Evolutionary conservation across 1,139 yeast genomes (phyloP).

Genomic region (Scheffersomyces titani): DNA sequence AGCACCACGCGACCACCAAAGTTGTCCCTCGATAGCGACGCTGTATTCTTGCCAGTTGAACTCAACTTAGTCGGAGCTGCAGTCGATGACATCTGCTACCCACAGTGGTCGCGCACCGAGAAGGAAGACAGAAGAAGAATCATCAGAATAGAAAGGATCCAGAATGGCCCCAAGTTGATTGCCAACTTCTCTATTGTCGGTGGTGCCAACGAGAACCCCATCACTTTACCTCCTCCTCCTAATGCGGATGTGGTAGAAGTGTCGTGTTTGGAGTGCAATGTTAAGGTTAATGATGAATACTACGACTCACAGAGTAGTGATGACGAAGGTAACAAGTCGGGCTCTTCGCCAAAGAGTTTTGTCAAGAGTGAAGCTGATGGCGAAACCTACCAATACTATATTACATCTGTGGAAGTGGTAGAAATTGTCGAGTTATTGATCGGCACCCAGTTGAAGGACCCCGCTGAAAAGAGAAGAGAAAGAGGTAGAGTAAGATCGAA

Average conservation of each 20-base stretch:
- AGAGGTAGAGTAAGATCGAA: conserved; percentile 65
- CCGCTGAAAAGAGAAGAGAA: conserved; percentile 56
- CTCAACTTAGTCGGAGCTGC: conserved; percentile 46
- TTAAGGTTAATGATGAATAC: conserved; percentile 33
- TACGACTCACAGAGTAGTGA: conserved; percentile 20
- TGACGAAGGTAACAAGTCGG: conserved; percentile 12
- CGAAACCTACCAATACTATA: conserved; percentile 44
- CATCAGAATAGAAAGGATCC: conserved; percentile 56
- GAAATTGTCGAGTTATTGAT: conserved; percentile 62
- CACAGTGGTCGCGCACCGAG: conserved; percentile 52
- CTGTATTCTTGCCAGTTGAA: conserved; percentile 46
- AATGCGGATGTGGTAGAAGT: conserved; percentile 58
- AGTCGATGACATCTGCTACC: conserved; percentile 48
- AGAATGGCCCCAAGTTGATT: conserved; percentile 45
- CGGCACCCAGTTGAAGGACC: conserved; percentile 47
- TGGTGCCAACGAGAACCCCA: conserved; percentile 50
- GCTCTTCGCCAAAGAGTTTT: conserved; percentile 7
- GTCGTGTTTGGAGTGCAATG: conserved; percentile 54
- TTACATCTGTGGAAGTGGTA: conserved; percentile 67
- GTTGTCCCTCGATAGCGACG: conserved; percentile 31
- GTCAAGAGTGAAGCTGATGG: conserved; percentile 16
- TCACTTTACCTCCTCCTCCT: conserved; percentile 32
- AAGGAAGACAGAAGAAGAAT: conserved; percentile 54
- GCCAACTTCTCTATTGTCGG: conserved; percentile 56
- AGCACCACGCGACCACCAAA: conserved; percentile 58